These are phyloP conservation scores for Corylus americana DNA, from an alignment of 306 rosid genomes.

Conservation along the genomic window DNA sequence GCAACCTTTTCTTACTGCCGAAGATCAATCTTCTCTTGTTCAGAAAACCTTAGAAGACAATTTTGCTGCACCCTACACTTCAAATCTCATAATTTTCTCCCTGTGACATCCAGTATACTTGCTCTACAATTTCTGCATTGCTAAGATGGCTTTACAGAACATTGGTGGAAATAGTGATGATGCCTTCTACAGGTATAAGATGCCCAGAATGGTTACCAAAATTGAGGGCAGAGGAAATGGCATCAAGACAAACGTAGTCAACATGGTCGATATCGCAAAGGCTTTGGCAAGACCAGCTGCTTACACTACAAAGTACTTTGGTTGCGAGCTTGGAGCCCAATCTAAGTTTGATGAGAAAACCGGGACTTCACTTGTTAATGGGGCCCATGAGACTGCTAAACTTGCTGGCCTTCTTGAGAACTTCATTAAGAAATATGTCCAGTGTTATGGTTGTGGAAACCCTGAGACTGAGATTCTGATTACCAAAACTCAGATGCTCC, in stretches of 20 bases:
- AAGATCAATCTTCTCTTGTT: conserved; percentile 32
- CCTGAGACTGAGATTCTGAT: conserved; percentile 68
- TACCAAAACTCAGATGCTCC: conserved; percentile 65
- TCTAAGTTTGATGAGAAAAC: conserved; percentile 71
- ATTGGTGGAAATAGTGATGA: conserved; percentile 67
- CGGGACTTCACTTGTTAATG: conserved; percentile 66
- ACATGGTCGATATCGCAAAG: conserved; percentile 71
- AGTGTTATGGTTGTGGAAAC: conserved; percentile 68
- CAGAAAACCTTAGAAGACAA: conserved; percentile 7
- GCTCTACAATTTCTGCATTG: conserved; percentile 14
- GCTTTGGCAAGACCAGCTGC: conserved; percentile 70
- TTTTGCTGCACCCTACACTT: conserved; percentile 8
- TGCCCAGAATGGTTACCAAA: conserved; percentile 72
- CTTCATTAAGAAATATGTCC: conserved; percentile 66
- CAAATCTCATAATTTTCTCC: conserved; percentile 15
- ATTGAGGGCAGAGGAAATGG: conserved; percentile 80
- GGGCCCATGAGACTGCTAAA: conserved; percentile 68
- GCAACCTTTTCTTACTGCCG: conserved; percentile 32
- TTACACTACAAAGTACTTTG: conserved; percentile 67
- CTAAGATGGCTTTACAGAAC: conserved; percentile 65
- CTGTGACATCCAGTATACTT: conserved; percentile 23
- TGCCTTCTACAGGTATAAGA: conserved; percentile 76
- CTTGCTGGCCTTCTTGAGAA: conserved; percentile 75
- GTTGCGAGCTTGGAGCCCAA: conserved; percentile 69
- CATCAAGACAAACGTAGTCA: conserved; percentile 67